Percentiles rank a stretch among this genome's conserved stretches.
These are phyloP conservation scores for Aspergillus sp. DNA, from an alignment of 2,329 filamentous ascomycete genomes.

Conservation along the genomic window DNA sequence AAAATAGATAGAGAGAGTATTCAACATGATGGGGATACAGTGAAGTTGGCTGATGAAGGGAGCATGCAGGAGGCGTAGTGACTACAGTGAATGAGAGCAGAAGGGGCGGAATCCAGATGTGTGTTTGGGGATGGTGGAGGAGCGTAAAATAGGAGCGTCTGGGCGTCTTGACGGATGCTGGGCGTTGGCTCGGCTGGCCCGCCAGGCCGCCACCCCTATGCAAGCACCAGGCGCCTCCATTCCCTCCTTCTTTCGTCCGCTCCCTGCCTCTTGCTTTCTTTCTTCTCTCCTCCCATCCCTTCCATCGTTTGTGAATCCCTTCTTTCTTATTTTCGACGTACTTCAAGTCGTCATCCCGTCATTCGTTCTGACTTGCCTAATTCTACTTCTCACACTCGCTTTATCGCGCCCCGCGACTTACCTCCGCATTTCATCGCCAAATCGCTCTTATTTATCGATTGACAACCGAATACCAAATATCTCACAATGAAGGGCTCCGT, in stretches of 20 bases:
- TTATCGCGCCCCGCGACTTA: constrained; percentile 1
- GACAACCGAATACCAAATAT: neutral
- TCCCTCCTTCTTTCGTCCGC: constrained; percentile 4
- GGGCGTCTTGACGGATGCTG: neutral
- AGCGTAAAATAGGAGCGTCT: neutral
- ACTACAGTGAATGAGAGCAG: too few species aligned
- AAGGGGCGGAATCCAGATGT: too few species aligned
- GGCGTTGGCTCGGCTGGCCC: too few species aligned
- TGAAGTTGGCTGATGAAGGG: too few species aligned
- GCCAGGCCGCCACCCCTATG: neutral
- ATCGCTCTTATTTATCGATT: neutral
- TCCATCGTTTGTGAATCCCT: constrained; percentile 10
- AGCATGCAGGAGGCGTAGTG: too few species aligned
- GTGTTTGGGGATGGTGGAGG: neutral
- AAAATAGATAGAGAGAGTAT: too few species aligned
- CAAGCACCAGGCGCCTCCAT: constrained; percentile 9
- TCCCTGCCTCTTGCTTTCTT: neutral
- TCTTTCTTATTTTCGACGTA: constrained; percentile 9
- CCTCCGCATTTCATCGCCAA: neutral
- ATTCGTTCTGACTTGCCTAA: constrained; percentile 17
- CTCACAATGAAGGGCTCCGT: constrained; percentile 56
- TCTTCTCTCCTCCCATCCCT: constrained; percentile 7
- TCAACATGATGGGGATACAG: too few species aligned
- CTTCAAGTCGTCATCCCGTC: constrained; percentile 14
- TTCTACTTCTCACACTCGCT: constrained; percentile 11